Evolutionary conservation across 176 grass and related monocot species (phyloP).

Genomic region (Aechmea fasciata): DNA sequence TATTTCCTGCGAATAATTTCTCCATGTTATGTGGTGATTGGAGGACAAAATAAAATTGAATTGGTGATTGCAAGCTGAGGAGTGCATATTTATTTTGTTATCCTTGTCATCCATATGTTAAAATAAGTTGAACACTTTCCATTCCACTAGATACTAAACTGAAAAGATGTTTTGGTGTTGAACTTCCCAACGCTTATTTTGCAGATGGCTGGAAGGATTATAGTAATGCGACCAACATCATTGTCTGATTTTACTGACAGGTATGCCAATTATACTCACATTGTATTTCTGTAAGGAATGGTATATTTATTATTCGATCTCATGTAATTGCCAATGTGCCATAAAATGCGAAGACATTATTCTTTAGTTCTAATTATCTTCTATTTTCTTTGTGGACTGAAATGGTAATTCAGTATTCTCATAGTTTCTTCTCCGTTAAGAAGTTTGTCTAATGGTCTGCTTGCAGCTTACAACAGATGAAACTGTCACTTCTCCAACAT

Average conservation of each 20-base stretch:
- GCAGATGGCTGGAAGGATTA: slow-evolving; percentile 92
- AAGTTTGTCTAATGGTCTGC: slow-evolving; percentile 8
- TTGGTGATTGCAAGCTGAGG: no score
- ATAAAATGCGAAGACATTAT: neutral
- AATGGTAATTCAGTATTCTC: neutral
- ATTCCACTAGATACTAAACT: neutral
- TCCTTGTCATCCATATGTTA: neutral
- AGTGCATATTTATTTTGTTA: neutral
- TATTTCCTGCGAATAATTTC: no score
- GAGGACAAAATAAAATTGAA: neutral
- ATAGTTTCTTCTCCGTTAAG: neutral
- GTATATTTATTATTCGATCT: neutral
- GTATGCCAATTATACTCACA: slow-evolving; percentile 16
- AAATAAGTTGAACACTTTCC: neutral
- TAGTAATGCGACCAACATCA: slow-evolving; percentile 60
- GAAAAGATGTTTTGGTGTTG: slow-evolving; percentile 1
- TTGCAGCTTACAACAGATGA: slow-evolving; percentile 84
- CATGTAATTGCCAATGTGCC: neutral
- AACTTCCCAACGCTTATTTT: slow-evolving; percentile 17
- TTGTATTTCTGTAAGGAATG: neutral
- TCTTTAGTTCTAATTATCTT: neutral
- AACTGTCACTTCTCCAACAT: slow-evolving; percentile 66
- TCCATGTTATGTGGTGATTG: neutral
- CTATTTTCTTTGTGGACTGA: neutral
- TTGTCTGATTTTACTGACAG: slow-evolving; percentile 79